Evolutionary conservation across 2,329 filamentous ascomycete species (phyloP), one percentile per base, ranked within the genome.

Genomic region (Herpotrichia juniperi): DNA sequence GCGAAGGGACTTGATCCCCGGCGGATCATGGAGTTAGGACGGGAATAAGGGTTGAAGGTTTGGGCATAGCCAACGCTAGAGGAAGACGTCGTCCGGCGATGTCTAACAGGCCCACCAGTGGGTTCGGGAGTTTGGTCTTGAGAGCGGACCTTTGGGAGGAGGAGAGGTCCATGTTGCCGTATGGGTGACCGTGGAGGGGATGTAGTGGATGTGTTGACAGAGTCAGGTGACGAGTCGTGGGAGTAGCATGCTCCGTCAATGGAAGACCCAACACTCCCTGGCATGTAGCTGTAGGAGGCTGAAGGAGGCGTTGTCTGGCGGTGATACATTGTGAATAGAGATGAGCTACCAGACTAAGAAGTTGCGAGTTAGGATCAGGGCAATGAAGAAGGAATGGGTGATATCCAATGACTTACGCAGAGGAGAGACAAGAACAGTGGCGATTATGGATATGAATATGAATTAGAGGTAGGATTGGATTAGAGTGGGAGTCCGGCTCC

Each of bases 71-170:
- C 64, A 50, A 67, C 60, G 54, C 66, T 72, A 46, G 65, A 81
- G 75, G 64, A 81, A 72, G 71, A 83, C 78, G 79, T 84, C 54
- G 79, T 78, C 64, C 78, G 76, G 61, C 79, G 78, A 69, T 82
- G 79, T 64, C 86, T 83, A 74, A 88, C 85, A 48, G 71, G 70
- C 24, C 74, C 69, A 46, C 80, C 78, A 34, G 79, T 78, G 34
- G 83, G 83, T 59, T 87, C 85, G 56, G 91, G 83, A 56, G 87
- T 82, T 75, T 93, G 89, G 76, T 96, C 91, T 76, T 94, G 91
- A 34, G 85, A 85, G 55, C 91, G 85, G 77, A 96, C 93, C 81
- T 92, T 94, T 67, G 91, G 91, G 26, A 96, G 81, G 53, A 96
- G 79, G 43, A 91, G 79, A 46, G 91, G 90, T 46, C 91, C 90